Base-by-base conservation (phyloP, 2,329 filamentous ascomycete genomes). In the Colletotrichum sp. region DNA sequence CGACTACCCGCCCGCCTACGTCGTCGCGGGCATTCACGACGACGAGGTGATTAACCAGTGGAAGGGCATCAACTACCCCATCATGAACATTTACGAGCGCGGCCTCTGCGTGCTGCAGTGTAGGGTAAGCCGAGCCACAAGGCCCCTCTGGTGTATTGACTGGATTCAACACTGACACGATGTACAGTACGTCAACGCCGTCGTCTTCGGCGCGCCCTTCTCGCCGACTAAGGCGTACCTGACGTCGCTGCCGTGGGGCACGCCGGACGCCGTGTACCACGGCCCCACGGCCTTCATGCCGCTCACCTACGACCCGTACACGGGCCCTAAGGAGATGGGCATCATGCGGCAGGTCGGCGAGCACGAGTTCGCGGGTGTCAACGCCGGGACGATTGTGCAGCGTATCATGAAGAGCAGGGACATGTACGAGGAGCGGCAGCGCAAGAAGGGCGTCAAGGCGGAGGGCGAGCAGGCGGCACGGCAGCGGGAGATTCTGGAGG, bases 31-130 rank as follows among this genome's bases (percentile, higher is more conserved):
- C 65, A 93, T 99, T 28, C 97, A 99, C 85, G 95, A 98, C 81
- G 97, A 99, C 83, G 92, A 94, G 78, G 96, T 98, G 76, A 98
- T 99, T 85, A 99, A 99, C 85, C 89, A 94, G 80, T 97, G 96
- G 94, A 98, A 98, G 86, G 96, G 97, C 43, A 90, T 98, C 80
- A 99, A 99, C 87, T 99, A 98, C 83, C 97, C 97, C 30, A 98
- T 99, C 86, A 99, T 99, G 97, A 99, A 98, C 87, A 96, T 98
- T 73, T 98, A 96, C 81, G 97, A 99, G 88, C 94, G 97, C 56
- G 96, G 96, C 3, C 92, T 99, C 27, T 99, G 97, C 83, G 96
- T 98, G 34, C 88, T 98, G 77, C 97, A 99, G 82, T 99, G 97
- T 88, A 94, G 94, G 84, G 95, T 96, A 66, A 58, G 74, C n/a